Conservation (phyloP, 2,329 filamentous ascomycete species). For the Pseudofabraea citricarpa region DNA sequence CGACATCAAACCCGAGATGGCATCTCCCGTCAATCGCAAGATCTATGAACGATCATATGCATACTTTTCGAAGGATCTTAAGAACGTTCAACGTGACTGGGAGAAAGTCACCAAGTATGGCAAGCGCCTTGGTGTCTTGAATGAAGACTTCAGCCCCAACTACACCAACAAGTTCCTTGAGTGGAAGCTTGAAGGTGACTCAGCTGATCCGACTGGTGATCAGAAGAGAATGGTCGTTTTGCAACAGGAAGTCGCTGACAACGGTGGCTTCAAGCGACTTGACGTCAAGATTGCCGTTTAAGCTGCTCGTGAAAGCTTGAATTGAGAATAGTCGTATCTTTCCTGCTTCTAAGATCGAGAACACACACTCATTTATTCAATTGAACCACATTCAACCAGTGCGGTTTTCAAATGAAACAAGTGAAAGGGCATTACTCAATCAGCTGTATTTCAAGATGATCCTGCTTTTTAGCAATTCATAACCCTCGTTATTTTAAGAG, state of each 20-base stretch:
- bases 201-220: slow-evolving; percentile 62
- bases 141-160: slow-evolving; percentile 61
- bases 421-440: too few relatives aligned
- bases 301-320: too few relatives aligned
- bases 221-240: slow-evolving; percentile 70
- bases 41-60: slow-evolving; percentile 76
- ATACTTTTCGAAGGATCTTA: slow-evolving; percentile 69
- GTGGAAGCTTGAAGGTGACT: slow-evolving; percentile 62
- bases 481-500: too few relatives aligned
- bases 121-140: slow-evolving; percentile 65
- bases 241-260: slow-evolving; percentile 59
- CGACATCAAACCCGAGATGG: slow-evolving; percentile 69
- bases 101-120: slow-evolving; percentile 73
- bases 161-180: slow-evolving; percentile 69
- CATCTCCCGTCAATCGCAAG: slow-evolving; percentile 64
- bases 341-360: too few relatives aligned
- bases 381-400: too few relatives aligned
- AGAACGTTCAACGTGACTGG: slow-evolving; percentile 74
- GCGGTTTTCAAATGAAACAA: too few relatives aligned
- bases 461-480: too few relatives aligned
- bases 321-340: too few relatives aligned
- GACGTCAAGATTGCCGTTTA: slow-evolving; percentile 15
- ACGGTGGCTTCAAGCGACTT: slow-evolving; percentile 60
- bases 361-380: too few relatives aligned
- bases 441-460: too few relatives aligned